A percentile compares a stretch with the other conserved stretches of the same genome.
Evolutionary conservation across 768 basidiomycete species (phyloP).

Genomic region (Leucosporidium creatinivorum): DNA sequence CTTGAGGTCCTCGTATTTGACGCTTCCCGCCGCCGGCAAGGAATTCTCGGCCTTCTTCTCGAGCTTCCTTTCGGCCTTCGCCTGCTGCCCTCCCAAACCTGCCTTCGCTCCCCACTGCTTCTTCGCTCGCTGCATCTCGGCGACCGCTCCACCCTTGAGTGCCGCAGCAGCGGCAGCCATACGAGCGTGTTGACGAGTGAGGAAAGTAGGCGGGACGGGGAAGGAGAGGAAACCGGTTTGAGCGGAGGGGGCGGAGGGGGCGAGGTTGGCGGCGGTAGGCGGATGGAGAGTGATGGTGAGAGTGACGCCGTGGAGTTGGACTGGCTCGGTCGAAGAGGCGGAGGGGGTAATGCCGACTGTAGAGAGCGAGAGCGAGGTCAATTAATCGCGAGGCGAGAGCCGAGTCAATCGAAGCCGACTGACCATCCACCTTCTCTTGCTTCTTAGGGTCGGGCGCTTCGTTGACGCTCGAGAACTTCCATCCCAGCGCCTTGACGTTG

Average conservation of each 20-base stretch:
- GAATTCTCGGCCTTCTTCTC: neutral
- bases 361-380: neutral
- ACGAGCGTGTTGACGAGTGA: neutral
- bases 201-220: too few species aligned
- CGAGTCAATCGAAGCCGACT: neutral
- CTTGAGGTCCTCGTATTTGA: conserved; percentile 6
- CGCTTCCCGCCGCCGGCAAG: neutral
- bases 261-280: too few species aligned
- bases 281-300: too few species aligned
- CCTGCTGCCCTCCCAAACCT: neutral
- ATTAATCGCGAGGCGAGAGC: neutral
- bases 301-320: too few species aligned
- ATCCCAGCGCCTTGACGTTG: too few species aligned
- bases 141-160: neutral
- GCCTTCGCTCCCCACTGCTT: neutral
- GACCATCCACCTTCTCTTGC: too few species aligned
- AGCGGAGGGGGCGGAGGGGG: too few species aligned
- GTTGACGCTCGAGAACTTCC: too few species aligned
- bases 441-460: too few species aligned
- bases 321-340: too few species aligned
- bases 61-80: neutral
- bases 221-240: too few species aligned
- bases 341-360: neutral
- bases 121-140: neutral
- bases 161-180: neutral